These are phyloP conservation scores for Hippophae rhamnoides DNA, from an alignment of 306 rosid genomes.

Conservation along the genomic window DNA sequence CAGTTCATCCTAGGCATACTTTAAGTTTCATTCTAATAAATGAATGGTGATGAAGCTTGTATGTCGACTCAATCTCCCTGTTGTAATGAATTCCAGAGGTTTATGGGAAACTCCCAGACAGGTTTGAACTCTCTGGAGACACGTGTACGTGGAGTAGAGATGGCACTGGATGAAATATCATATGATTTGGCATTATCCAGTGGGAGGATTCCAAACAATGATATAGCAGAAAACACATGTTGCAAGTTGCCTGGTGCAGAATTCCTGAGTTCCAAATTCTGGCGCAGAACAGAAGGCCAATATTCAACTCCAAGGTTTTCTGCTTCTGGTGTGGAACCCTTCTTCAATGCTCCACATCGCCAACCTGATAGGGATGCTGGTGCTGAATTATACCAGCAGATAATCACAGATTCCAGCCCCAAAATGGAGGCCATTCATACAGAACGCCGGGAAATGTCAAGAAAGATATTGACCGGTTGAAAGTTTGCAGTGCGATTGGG, in stretches of 20 bases:
- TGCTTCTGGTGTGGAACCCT: slow-evolving; percentile 36
- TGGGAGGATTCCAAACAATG: slow-evolving; percentile 42
- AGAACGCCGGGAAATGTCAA: slow-evolving; percentile 25
- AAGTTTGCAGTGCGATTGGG: slow-evolving; percentile 28
- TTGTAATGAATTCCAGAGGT: slow-evolving; percentile 46
- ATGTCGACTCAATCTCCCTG: slow-evolving; percentile 21
- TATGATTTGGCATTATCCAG: slow-evolving; percentile 67
- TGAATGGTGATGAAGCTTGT: background rate
- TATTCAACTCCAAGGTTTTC: slow-evolving; percentile 45
- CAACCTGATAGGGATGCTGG: slow-evolving; percentile 27
- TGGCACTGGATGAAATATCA: slow-evolving; percentile 86
- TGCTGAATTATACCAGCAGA: slow-evolving; percentile 25
- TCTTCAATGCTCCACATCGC: slow-evolving; percentile 28
- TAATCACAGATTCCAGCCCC: slow-evolving; percentile 41
- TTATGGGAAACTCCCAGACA: slow-evolving; percentile 86
- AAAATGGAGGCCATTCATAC: slow-evolving; percentile 23
- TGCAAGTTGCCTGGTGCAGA: slow-evolving; percentile 94
- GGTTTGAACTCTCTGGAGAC: slow-evolving; percentile 82
- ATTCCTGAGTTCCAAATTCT: slow-evolving; percentile 81
- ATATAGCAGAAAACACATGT: slow-evolving; percentile 59
- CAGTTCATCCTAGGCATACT: slow-evolving; percentile 1
- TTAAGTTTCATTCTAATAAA: background rate
- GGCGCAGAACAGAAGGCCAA: slow-evolving; percentile 73
- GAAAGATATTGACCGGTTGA: slow-evolving; percentile 35
- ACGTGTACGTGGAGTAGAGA: slow-evolving; percentile 85